Conservation (phyloP, 2,329 filamentous ascomycete species). For the Ceratocystis cubensis region DNA sequence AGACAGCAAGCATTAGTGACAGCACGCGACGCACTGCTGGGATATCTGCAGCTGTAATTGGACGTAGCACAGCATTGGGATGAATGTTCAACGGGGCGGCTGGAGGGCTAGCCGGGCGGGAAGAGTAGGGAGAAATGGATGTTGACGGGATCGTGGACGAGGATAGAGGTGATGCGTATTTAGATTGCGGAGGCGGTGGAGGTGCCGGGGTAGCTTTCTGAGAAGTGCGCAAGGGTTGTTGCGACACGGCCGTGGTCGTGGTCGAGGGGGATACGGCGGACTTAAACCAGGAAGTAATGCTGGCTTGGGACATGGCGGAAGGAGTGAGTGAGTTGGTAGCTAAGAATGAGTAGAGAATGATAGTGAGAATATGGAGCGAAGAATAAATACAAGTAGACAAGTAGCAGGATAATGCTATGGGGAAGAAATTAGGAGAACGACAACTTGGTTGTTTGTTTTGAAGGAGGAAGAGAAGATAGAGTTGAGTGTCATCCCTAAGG, state of each 20-base stretch:
- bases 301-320: slow-evolving; percentile 37
- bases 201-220: slow-evolving; percentile 23
- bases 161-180: slow-evolving; percentile 22
- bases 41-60: slow-evolving; percentile 40
- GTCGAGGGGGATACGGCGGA: slow-evolving; percentile 29
- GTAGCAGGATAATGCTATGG: not conserved
- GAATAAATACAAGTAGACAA: not conserved
- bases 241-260: slow-evolving; percentile 15
- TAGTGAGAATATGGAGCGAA: not conserved
- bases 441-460: not conserved
- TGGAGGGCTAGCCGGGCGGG: slow-evolving; percentile 22
- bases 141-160: slow-evolving; percentile 16
- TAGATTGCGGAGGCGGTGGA: slow-evolving; percentile 23
- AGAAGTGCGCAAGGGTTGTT: slow-evolving; percentile 23
- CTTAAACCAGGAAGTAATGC: slow-evolving; percentile 52
- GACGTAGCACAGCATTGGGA: slow-evolving; percentile 41
- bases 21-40: slow-evolving; percentile 51
- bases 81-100: slow-evolving; percentile 29
- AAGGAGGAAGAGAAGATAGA: not conserved
- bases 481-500: no score
- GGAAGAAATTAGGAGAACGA: not conserved
- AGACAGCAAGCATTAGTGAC: slow-evolving; percentile 49
- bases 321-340: not conserved
- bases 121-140: slow-evolving; percentile 17
- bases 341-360: not conserved